These are phyloP conservation scores for Sugiyamaella pinicola DNA, from an alignment of 1,139 yeast species.

Conservation along the genomic window DNA sequence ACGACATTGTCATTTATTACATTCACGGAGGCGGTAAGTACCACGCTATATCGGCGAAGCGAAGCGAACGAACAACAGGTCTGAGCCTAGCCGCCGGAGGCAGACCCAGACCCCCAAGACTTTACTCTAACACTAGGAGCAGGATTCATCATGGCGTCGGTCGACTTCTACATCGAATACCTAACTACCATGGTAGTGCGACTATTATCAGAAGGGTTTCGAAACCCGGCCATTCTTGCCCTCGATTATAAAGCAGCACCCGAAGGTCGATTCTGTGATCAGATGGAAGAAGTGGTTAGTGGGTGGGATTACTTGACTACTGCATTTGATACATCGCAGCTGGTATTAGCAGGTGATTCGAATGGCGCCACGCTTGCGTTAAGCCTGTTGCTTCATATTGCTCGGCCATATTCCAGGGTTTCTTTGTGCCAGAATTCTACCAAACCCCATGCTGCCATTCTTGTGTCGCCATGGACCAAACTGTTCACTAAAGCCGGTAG, in stretches of 20 bases:
- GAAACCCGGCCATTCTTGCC: conserved; percentile 48
- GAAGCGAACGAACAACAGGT: no score
- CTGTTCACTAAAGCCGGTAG: conserved; percentile 26
- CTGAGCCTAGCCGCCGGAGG: not conserved
- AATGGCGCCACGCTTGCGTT: conserved; percentile 48
- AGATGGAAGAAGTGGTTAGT: conserved; percentile 35
- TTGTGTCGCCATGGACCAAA: conserved; percentile 46
- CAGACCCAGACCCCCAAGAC: not conserved
- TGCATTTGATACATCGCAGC: conserved; percentile 35
- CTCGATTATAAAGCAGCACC: conserved; percentile 40
- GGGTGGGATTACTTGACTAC: conserved; percentile 41
- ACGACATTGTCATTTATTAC: conserved; percentile 44
- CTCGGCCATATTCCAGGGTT: conserved; percentile 36
- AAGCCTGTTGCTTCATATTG: conserved; percentile 43
- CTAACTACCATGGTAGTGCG: conserved; percentile 43
- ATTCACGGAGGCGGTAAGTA: conserved; percentile 44
- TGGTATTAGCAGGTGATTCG: conserved; percentile 47
- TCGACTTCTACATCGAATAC: conserved; percentile 47
- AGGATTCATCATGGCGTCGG: conserved; percentile 39
- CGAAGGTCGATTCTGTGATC: conserved; percentile 36
- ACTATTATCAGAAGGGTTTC: conserved; percentile 48
- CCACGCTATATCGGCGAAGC: no score
- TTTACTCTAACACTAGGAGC: conserved; percentile 12
- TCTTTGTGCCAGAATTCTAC: conserved; percentile 18
- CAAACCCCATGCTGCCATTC: conserved; percentile 44